Evolutionary conservation across 257 asterid genomes (phyloP), one percentile per base, ranked within the genome.

Genomic region (Datura wrightii): DNA sequence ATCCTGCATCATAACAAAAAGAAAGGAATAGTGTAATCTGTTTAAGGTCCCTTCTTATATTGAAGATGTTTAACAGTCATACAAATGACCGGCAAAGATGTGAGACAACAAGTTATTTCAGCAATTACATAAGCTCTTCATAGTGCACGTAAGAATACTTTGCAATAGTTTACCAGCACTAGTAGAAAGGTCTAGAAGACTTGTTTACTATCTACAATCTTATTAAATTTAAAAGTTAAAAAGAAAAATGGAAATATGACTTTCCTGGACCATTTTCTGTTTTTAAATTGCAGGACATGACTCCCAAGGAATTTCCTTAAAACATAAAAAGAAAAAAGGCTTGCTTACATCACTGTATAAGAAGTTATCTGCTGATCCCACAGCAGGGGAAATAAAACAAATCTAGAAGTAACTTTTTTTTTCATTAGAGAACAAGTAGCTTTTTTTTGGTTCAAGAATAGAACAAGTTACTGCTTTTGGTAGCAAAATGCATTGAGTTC

Each of bases 1-100:
- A 83, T 97, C 99, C 99, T 97, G 92, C 84, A 86, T 39, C 11
- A 54, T 85, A n/a, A 80, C 15, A 48, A 81, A 11, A 79, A 59
- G 42, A 65, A 46, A 44, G 19, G 72, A 37, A 84, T n/a, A 53
- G 79, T 8, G 3, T 15, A 8, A 16, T 69, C 53, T 16, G 79
- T 69, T 69, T 10, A 69, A 9, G 82, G 63, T 31, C 42, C 82
- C 63, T 76, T 34, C 82, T 34, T 34, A 48, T 71, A 53, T 66
- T 62, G 50, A 69, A 84, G 34, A 66, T 1, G 34, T 37, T 15
- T 2, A 37, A 55, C 24, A 44, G 50, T 48, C 10, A 69, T 60
- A 24, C 16, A 31, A 24, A 65, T 83, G 36, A 84, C 6, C 5
- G 59, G 42, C 59, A 48, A 48, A 74, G 58, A 74, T 19, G 42